Percentiles rank a stretch among this genome's conserved stretches.
phyloP scores from a whole-genome alignment of 495 filamentous ascomycete species.

The Penicillium simplicissimum region DNA sequence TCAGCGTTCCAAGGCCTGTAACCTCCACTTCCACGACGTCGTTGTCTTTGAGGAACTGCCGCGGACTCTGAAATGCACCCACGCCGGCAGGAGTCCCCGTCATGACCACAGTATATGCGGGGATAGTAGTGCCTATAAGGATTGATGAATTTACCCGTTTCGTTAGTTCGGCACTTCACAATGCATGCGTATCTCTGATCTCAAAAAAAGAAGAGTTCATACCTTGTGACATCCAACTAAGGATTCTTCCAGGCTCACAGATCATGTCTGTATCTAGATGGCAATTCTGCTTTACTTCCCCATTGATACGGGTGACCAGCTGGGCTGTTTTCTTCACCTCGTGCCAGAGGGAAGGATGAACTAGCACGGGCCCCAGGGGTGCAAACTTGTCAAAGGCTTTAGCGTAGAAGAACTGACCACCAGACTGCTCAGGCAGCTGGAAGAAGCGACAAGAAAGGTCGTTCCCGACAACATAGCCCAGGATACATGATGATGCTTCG shows the following conservation, averaged over 20 bases:
- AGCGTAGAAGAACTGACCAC: not conserved
- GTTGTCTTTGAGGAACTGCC: conserved; percentile 40
- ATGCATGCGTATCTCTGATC: not conserved
- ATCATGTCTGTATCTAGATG: not conserved
- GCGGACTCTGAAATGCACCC: conserved; percentile 41
- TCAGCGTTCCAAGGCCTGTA: conserved; percentile 2
- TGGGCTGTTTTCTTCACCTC: not conserved
- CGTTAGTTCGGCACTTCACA: not conserved
- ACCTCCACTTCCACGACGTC: conserved; percentile 38
- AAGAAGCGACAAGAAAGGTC: conserved; percentile 1
- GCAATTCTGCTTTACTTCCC: not conserved
- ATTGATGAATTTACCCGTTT: not conserved
- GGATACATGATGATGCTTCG: not conserved
- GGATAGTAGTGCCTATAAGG: not conserved
- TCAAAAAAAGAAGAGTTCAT: not conserved
- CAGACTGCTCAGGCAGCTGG: not conserved
- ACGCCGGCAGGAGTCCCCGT: conserved; percentile 60
- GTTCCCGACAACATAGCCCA: conserved; percentile 3
- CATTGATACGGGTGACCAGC: not conserved
- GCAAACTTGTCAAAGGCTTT: conserved; percentile 6
- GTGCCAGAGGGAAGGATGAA: not conserved
- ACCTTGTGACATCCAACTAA: not conserved
- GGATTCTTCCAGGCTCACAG: not conserved
- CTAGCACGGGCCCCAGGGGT: not conserved
- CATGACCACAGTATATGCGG: conserved; percentile 58